phyloP scores from a whole-genome alignment of 2,329 filamentous ascomycete genomes.

The Aspergillus clavatus region DNA sequence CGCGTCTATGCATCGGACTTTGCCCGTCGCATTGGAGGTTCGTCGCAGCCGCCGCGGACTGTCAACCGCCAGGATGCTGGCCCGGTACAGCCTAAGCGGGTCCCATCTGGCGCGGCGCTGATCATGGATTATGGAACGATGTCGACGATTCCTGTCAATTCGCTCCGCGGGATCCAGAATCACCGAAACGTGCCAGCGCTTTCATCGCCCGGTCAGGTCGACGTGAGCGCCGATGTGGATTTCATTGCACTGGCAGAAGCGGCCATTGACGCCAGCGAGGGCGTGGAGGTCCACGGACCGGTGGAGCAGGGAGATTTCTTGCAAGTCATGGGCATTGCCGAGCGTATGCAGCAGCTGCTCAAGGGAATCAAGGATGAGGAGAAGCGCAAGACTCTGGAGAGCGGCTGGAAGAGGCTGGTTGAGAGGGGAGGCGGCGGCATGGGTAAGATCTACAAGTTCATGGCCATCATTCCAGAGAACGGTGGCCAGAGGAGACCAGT shows the following conservation, averaged over 20 bases:
- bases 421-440: constrained; percentile 79
- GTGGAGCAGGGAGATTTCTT: constrained; percentile 81
- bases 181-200: constrained; percentile 78
- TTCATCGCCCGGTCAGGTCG: constrained; percentile 71
- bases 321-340: constrained; percentile 71
- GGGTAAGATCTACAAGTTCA: constrained; percentile 89
- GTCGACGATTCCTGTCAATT: constrained; percentile 76
- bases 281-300: constrained; percentile 88
- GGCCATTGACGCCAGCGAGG: constrained; percentile 67
- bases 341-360: constrained; percentile 66
- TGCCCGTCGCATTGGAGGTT: constrained; percentile 75
- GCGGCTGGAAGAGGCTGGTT: constrained; percentile 75
- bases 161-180: constrained; percentile 77
- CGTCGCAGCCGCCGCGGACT: constrained; percentile 32
- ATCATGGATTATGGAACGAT: constrained; percentile 90
- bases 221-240: constrained; percentile 89
- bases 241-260: constrained; percentile 82
- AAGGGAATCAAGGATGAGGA: constrained; percentile 47
- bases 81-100: constrained; percentile 49
- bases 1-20: constrained; percentile 76
- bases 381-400: constrained; percentile 59
- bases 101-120: constrained; percentile 78
- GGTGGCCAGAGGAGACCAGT: constrained; percentile 70
- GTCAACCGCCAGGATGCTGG: constrained; percentile 13
- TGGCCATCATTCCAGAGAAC: constrained; percentile 84